Percentiles rank a stretch among this genome's conserved stretches.
Evolutionary conservation across 345 rosid genomes (phyloP).

Genomic region (Citrus inodora): DNA sequence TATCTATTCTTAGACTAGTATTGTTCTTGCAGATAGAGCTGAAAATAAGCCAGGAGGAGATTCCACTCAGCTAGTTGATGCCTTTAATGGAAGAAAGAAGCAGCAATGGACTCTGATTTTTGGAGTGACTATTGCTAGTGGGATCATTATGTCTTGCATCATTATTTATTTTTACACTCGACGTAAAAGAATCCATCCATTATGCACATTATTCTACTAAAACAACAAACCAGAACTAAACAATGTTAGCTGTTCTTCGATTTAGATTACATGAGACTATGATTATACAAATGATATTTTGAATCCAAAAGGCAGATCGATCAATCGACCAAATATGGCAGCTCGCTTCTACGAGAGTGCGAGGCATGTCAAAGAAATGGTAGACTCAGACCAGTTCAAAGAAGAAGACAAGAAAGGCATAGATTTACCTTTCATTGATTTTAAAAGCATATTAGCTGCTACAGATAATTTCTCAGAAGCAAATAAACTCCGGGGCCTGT

Average conservation of each 20-base stretch:
- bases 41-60: not conserved
- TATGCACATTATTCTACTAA: not conserved
- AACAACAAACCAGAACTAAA: not conserved
- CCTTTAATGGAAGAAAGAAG: not conserved
- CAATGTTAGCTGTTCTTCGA: not conserved
- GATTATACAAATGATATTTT: not conserved
- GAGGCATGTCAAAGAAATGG: slow-evolving; percentile 27
- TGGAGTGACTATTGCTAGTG: slow-evolving; percentile 6
- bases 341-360: slow-evolving; percentile 25
- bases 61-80: not conserved
- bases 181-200: slow-evolving; percentile 1
- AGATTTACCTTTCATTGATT: slow-evolving; percentile 39
- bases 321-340: not conserved
- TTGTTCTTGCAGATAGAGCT: not conserved
- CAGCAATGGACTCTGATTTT: slow-evolving; percentile 7
- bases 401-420: slow-evolving; percentile 40
- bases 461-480: slow-evolving; percentile 43
- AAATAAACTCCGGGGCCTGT: slow-evolving; percentile 23
- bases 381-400: slow-evolving; percentile 18
- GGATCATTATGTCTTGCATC: not conserved
- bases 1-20: not conserved
- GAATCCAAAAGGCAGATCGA: slow-evolving; percentile 20
- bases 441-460: slow-evolving; percentile 40
- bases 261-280: not conserved
- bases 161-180: slow-evolving; percentile 1